Evolutionary conservation across 2,329 filamentous ascomycete species (phyloP).

Genomic region (Ambrosiella beaveri): DNA sequence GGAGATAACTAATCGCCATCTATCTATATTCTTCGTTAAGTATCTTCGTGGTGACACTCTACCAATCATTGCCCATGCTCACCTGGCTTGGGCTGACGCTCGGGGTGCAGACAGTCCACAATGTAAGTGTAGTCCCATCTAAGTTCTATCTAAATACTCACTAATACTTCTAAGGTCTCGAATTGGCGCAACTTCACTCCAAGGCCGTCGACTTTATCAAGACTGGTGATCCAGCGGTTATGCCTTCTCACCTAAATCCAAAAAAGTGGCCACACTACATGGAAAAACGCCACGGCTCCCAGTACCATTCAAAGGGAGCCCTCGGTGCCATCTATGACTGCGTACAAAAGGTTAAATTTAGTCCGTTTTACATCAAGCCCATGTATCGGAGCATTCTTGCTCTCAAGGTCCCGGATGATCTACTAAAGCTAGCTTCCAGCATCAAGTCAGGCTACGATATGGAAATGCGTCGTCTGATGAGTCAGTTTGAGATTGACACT

Average conservation of each 20-base stretch:
- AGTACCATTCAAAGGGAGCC: conserved; percentile 52
- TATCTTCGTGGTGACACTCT: conserved; percentile 88
- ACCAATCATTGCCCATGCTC: conserved; percentile 61
- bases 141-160: background rate
- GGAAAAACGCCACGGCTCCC: conserved; percentile 41
- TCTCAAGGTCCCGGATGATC: conserved; percentile 32
- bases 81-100: conserved; percentile 60
- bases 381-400: conserved; percentile 64
- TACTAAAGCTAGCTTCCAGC: conserved; percentile 40
- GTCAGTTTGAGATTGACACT: conserved; percentile 62
- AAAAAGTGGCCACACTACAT: conserved; percentile 70
- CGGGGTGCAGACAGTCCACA: conserved; percentile 48
- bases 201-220: conserved; percentile 90
- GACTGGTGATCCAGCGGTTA: conserved; percentile 59
- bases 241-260: conserved; percentile 44
- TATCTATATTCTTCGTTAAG: conserved; percentile 71
- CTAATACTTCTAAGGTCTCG: conserved; percentile 30
- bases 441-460: conserved; percentile 68
- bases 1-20: conserved; percentile 52
- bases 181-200: conserved; percentile 68
- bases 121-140: conserved; percentile 34
- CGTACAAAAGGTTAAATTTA: conserved; percentile 49
- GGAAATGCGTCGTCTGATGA: conserved; percentile 62
- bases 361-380: conserved; percentile 48
- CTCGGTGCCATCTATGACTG: conserved; percentile 72